A percentile compares a stretch with the other conserved stretches of the same genome.
Evolutionary conservation across 352 stramenopile genomes (phyloP).

Genomic region (Globisporangium paroecandrum): DNA sequence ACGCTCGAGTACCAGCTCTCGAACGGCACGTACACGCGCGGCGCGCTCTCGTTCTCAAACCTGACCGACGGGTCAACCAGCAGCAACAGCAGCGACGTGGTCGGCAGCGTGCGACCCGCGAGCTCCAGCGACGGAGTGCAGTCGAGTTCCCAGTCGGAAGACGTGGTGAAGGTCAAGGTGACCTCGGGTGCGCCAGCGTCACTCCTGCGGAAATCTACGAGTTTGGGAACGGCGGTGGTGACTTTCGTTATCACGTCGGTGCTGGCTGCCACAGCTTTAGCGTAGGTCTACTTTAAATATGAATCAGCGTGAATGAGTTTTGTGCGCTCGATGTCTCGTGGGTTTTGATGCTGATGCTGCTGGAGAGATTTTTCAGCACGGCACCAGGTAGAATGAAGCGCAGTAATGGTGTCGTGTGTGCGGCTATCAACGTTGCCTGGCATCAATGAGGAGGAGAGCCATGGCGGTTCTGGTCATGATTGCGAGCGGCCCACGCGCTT

Average conservation of each 20-base stretch:
- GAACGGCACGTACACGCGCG: conserved; percentile 20
- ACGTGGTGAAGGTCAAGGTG: neutral
- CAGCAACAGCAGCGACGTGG: conserved; percentile 10
- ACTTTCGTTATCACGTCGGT: neutral
- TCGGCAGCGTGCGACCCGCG: conserved; percentile 23
- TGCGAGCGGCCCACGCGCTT: neutral
- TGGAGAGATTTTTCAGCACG: no score
- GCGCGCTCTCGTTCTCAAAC: conserved; percentile 25
- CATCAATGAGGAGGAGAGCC: neutral
- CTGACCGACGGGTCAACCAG: conserved; percentile 7
- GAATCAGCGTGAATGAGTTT: conserved; percentile 1
- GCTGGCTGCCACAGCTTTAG: neutral
- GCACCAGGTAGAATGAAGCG: neutral
- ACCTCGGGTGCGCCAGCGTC: conserved; percentile 1
- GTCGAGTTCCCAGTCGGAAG: neutral
- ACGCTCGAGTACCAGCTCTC: conserved; percentile 38
- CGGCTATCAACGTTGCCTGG: neutral
- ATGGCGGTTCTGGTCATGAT: neutral
- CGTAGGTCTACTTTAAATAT: neutral
- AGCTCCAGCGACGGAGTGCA: conserved; percentile 15
- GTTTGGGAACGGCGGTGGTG: neutral
- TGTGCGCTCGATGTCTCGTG: neutral
- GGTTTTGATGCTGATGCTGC: neutral
- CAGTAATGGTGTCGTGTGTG: neutral
- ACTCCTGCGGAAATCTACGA: neutral